These are phyloP conservation scores for Myriosclerotinia duriaeana DNA, from an alignment of 2,329 filamentous ascomycete species.

Conservation along the genomic window DNA sequence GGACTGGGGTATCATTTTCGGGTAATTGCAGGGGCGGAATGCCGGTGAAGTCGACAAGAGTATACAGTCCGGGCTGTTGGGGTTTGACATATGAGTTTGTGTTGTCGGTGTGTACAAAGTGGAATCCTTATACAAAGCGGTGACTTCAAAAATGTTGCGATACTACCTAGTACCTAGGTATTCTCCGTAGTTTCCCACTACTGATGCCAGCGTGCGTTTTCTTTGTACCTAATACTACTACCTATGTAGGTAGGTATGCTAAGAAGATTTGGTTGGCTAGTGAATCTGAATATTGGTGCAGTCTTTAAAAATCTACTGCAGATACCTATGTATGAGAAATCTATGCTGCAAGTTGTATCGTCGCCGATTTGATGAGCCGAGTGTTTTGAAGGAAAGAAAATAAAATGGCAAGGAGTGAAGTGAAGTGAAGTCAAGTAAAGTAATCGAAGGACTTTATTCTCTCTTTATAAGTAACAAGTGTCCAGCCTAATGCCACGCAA, in stretches of 20 bases:
- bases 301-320: not conserved
- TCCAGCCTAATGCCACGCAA: not conserved
- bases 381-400: not conserved
- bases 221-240: not conserved
- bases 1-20: conserved; percentile 16
- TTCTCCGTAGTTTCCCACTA: not conserved
- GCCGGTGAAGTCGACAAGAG: conserved; percentile 8
- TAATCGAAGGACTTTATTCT: not conserved
- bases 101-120: not conserved
- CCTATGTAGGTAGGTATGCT: too few species aligned
- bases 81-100: not conserved
- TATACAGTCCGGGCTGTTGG: not conserved
- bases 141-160: not conserved
- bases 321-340: not conserved
- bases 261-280: not conserved
- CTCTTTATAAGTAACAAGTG: not conserved
- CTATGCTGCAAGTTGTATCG: not conserved
- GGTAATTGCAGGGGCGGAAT: conserved; percentile 18
- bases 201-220: not conserved
- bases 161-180: too few species aligned
- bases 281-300: not conserved
- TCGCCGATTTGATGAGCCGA: not conserved
- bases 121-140: not conserved
- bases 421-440: not conserved
- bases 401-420: not conserved